phyloP scores from a whole-genome alignment of 208 protist species.

The Novymonas esmeraldas region DNA sequence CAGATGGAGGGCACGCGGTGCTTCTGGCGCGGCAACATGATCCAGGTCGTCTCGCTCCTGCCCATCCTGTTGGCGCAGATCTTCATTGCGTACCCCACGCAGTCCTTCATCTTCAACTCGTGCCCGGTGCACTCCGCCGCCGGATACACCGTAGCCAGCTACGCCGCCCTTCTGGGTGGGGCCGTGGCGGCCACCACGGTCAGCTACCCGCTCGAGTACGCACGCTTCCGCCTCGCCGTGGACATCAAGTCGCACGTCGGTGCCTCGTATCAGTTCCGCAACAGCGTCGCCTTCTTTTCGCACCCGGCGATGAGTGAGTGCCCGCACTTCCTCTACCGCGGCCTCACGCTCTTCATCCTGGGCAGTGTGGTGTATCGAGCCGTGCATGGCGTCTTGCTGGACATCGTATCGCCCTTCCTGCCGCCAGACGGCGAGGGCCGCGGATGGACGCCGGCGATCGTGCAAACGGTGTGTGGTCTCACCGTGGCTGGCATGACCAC shows the following conservation, averaged over 20 bases:
- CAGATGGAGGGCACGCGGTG: conserved; percentile 54
- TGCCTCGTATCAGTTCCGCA: conserved; percentile 61
- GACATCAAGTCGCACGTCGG: conserved; percentile 66
- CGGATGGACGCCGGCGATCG: conserved; percentile 39
- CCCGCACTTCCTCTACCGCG: conserved; percentile 75
- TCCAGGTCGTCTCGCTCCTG: conserved; percentile 73
- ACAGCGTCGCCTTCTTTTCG: conserved; percentile 79
- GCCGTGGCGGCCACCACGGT: conserved; percentile 51
- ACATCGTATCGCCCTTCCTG: conserved; percentile 41
- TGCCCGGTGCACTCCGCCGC: conserved; percentile 36
- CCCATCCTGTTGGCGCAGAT: conserved; percentile 68
- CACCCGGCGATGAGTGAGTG: conserved; percentile 66
- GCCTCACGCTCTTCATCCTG: conserved; percentile 66
- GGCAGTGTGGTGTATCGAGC: conserved; percentile 67
- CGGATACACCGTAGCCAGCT: conserved; percentile 51
- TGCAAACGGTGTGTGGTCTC: conserved; percentile 54
- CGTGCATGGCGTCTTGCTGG: conserved; percentile 46
- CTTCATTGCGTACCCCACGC: conserved; percentile 69
- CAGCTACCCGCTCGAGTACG: conserved; percentile 84
- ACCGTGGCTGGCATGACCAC: conserved; percentile 61
- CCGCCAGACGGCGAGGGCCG: conserved; percentile 45
- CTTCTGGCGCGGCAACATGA: conserved; percentile 85
- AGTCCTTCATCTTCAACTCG: conserved; percentile 58
- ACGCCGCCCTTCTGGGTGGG: conserved; percentile 52
- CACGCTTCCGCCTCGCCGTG: conserved; percentile 78